These are phyloP conservation scores for Ophiostoma himal-ulmi DNA, from an alignment of 2,329 filamentous ascomycete genomes.

Conservation along the genomic window DNA sequence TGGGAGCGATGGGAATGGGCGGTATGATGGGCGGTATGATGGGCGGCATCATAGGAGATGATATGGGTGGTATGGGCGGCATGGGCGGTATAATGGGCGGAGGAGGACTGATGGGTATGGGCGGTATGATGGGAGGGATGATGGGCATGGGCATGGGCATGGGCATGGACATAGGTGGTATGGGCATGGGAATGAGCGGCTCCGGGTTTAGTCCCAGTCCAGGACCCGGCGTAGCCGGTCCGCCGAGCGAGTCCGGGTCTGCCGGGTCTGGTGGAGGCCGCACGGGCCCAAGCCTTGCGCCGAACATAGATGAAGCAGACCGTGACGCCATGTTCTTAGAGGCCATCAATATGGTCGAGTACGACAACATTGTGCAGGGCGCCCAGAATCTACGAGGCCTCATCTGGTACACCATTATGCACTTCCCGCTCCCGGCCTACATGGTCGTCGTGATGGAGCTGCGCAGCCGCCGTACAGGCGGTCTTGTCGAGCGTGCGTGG, in stretches of 20 bases:
- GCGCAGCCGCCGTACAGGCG: conserved; percentile 46
- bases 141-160: conserved; percentile 14
- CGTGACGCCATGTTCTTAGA: conserved; percentile 49
- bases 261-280: neutral
- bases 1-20: conserved; percentile 4
- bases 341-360: conserved; percentile 54
- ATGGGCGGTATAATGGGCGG: conserved; percentile 4
- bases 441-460: conserved; percentile 55
- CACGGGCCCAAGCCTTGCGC: neutral
- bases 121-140: neutral
- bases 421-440: conserved; percentile 57
- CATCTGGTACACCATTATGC: conserved; percentile 53
- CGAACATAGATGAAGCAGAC: conserved; percentile 37
- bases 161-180: conserved; percentile 14
- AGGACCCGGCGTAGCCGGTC: neutral
- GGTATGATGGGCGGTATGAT: conserved; percentile 1
- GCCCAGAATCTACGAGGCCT: conserved; percentile 48
- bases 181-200: conserved; percentile 12
- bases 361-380: conserved; percentile 51
- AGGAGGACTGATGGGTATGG: conserved; percentile 16
- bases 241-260: neutral
- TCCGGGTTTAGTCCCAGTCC: neutral
- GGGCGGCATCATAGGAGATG: conserved; percentile 9
- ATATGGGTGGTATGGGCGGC: conserved; percentile 11
- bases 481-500: conserved; percentile 55